These are phyloP conservation scores for Tuber microsphaerosporum DNA, from an alignment of 495 filamentous ascomycete species.

Conservation along the genomic window DNA sequence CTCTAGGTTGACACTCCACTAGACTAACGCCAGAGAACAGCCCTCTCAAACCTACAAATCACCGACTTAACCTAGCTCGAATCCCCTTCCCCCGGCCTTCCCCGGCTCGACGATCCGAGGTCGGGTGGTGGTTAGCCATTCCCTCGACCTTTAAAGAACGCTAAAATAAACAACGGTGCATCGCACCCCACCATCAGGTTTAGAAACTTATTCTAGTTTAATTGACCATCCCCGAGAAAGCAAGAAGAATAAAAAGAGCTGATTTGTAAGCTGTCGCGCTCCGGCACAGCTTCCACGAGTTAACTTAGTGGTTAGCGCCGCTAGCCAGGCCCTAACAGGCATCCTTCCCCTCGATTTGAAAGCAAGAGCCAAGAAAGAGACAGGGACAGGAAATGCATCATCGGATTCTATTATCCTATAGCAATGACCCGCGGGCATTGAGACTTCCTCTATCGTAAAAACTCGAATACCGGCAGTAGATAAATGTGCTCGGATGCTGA, in stretches of 20 bases:
- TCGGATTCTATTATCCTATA: background rate
- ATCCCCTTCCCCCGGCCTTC: background rate
- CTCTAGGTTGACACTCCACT: background rate
- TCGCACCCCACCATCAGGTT: no score
- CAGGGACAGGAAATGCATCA: background rate
- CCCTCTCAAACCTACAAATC: background rate
- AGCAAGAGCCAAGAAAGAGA: background rate
- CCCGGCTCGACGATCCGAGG: background rate
- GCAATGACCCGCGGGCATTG: background rate
- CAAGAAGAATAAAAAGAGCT: no score
- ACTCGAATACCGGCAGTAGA: background rate
- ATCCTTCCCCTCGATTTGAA: background rate
- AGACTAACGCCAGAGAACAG: background rate
- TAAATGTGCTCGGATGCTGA: background rate
- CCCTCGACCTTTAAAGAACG: background rate
- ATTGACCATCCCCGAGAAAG: no score
- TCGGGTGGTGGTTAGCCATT: background rate
- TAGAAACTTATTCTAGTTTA: background rate
- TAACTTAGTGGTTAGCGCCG: no score
- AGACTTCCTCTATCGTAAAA: background rate
- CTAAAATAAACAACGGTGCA: no score
- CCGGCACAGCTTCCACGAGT: no score
- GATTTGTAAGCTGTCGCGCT: no score
- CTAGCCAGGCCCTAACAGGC: no score
- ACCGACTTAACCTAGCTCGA: background rate